A percentile compares a stretch with the other conserved stretches of the same genome.
Evolutionary conservation across 2,329 filamentous ascomycete genomes (phyloP).

Genomic region (Fusarium sp.): DNA sequence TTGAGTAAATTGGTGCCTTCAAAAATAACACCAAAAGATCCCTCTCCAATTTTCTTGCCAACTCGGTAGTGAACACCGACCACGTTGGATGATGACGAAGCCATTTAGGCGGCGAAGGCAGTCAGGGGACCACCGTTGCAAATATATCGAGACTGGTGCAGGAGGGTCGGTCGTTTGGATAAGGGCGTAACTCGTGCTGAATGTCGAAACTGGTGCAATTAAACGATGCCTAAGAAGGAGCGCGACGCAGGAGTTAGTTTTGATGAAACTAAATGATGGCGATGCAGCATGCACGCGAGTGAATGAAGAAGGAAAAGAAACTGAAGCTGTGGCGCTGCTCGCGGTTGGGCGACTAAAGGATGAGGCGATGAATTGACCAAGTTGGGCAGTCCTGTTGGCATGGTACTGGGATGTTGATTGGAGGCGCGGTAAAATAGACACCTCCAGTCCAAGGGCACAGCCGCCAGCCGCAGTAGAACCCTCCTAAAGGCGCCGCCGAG

Average conservation of each 20-base stretch:
- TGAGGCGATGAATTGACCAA: constrained; percentile 40
- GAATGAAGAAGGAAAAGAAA: constrained; percentile 25
- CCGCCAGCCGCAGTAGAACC: constrained; percentile 34
- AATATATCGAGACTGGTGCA: constrained; percentile 25
- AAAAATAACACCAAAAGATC: constrained; percentile 98
- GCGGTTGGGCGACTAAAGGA: constrained; percentile 33
- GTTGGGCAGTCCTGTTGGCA: constrained; percentile 31
- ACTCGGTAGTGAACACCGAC: constrained; percentile 99
- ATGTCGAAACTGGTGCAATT: constrained; percentile 29
- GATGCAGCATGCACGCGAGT: background rate
- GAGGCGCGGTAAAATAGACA: constrained; percentile 41
- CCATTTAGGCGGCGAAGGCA: constrained; percentile 65
- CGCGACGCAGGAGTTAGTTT: constrained; percentile 35
- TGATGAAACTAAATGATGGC: constrained; percentile 30
- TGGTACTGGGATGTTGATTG: constrained; percentile 38
- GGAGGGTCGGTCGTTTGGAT: constrained; percentile 15
- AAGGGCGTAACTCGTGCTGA: constrained; percentile 14
- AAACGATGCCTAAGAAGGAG: constrained; percentile 39
- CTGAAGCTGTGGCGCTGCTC: constrained; percentile 36
- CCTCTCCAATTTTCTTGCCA: constrained; percentile 99
- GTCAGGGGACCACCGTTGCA: constrained; percentile 42
- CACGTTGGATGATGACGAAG: constrained; percentile 92
- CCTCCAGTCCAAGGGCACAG: constrained; percentile 29
- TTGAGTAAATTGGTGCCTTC: constrained; percentile 98
- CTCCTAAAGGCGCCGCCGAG: constrained; percentile 20